Evolutionary conservation across 2,329 filamentous ascomycete genomes (phyloP), one percentile per base, ranked within the genome.

Genomic region (Colletotrichum agaves): DNA sequence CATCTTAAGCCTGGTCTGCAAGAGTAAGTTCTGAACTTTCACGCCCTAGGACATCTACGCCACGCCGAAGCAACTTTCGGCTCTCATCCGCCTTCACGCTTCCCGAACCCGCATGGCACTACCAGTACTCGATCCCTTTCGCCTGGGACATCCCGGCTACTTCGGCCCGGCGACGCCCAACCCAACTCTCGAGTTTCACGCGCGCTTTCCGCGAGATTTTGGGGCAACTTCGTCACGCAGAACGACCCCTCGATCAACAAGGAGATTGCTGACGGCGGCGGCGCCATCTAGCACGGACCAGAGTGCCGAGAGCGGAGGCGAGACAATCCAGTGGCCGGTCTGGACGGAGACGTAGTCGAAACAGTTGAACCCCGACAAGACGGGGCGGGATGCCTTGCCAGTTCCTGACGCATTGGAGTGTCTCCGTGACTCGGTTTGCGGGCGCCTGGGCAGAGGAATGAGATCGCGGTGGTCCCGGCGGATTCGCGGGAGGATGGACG

Each of bases 51-150:
- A 87, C 72, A 82, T 88, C 53, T 85, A 84, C 69, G 84, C 82
- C 46, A 84, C 69, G 84, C 82, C 46, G 87, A 89, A 74, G 78
- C 82, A 1, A 85, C 84, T 2, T 88, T 88, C 67, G 85, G 86
- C 75, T 88, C 62, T 81, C 82, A 2, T 78, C 82, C 39, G 84
- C 83, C 3, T 88, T 80, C 58, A 17, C 63, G 2, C 19, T 11
- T 1, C 2, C 31, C 15, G 47, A 43, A 5, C 12, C 41, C 33
- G 76, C 78, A 4, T 85, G 80, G 76, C 82, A 82, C 46, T 85
- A 85, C 71, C 84, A 87, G 70, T 85, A 81, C 72, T 82, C 80
- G 4, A 78, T 83, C 33, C 76, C 79, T 0, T 78, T 78, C 11
- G 78, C 78, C 2, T 72, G 65, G 8, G 82, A 85, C 63, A 31